Evolutionary conservation across 345 rosid genomes (phyloP), one percentile per base, ranked within the genome.

Genomic region (Psidium guajava): DNA sequence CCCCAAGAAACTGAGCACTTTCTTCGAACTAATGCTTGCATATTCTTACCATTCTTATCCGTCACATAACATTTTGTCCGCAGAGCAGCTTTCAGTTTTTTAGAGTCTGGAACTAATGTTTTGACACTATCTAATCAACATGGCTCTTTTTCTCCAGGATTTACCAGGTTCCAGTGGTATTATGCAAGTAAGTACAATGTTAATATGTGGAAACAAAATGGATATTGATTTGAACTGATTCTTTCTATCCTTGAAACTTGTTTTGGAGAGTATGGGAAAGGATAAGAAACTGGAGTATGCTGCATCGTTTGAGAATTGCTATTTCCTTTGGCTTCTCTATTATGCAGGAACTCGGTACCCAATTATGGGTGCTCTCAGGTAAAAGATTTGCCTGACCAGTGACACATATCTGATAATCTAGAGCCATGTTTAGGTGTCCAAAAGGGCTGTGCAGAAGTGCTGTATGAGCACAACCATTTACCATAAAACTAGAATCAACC

Each of bases 331-430:
- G 87, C 98, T 97, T 88, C 99, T 97, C 54, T 95, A 94, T 85
- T 97, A 95, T 24, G 95, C 94, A 14, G 98, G 99, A 87, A 94
- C 98, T 84, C 98, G 94, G 81, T 97, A 95, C 91, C 99, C 99
- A 14, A 97, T 97, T 53, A 95, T 97, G 97, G 98, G 98, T 36
- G 98, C 98, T 90, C 93, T 96, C 64, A 95, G 99, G 99, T 95
- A 84, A 80, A 50, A 50, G 52, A 57, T 56, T 84, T 28, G 32
- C 64, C 25, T 32, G 10, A 47, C 21, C 42, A 64, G 7, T 42
- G 44, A 4, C 47, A 5, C 42, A 69, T 36, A 36, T 25, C 80
- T 69, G 25, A 56, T 52, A 28, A 54, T 8, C 13, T 53, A 16
- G 27, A 36, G 80, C 47, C 14, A 69, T 36, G 52, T 50, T 50